A percentile compares a stretch with the other conserved stretches of the same genome.
Conservation (phyloP, 208 protist genomes). For the Kentomonas sorsogonicus region DNA sequence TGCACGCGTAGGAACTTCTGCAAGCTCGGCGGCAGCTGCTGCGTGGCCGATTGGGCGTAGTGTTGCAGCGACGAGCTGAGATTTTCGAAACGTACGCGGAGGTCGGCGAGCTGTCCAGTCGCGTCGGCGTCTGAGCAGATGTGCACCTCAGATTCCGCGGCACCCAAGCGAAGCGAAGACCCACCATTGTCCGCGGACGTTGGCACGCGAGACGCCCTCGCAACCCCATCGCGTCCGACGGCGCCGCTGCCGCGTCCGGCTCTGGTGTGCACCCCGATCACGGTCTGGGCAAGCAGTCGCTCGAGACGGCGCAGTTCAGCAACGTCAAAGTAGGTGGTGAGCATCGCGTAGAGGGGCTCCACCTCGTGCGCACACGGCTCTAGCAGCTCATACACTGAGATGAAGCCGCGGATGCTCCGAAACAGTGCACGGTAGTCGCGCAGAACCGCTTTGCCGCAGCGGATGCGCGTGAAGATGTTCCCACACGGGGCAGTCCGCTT, state of each 20-base stretch:
- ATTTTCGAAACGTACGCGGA: constrained; percentile 8
- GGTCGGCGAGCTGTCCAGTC: constrained; percentile 16
- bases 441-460: constrained; percentile 38
- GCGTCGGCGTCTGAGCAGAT: constrained; percentile 15
- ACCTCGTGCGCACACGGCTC: constrained; percentile 38
- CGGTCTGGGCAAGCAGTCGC: constrained; percentile 14
- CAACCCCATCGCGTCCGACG: too few relatives aligned
- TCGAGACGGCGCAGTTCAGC: constrained; percentile 29
- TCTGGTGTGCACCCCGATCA: constrained; percentile 10
- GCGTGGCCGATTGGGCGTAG: constrained; percentile 11
- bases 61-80: constrained; percentile 9
- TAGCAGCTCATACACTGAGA: constrained; percentile 38
- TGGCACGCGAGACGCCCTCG: too few relatives aligned
- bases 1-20: constrained; percentile 5
- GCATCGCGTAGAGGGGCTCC: constrained; percentile 27
- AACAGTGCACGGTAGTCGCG: constrained; percentile 62
- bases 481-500: constrained; percentile 36
- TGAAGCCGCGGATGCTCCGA: constrained; percentile 31
- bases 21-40: constrained; percentile 7
- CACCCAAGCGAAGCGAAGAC: too few relatives aligned
- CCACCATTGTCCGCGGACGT: too few relatives aligned
- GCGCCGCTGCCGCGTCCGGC: too few relatives aligned
- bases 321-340: too few relatives aligned
- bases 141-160: not conserved
- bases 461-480: constrained; percentile 68